Evolutionary conservation across 1,284 basidiomycete genomes (phyloP).

Genomic region (Ceratobasidium sp.): DNA sequence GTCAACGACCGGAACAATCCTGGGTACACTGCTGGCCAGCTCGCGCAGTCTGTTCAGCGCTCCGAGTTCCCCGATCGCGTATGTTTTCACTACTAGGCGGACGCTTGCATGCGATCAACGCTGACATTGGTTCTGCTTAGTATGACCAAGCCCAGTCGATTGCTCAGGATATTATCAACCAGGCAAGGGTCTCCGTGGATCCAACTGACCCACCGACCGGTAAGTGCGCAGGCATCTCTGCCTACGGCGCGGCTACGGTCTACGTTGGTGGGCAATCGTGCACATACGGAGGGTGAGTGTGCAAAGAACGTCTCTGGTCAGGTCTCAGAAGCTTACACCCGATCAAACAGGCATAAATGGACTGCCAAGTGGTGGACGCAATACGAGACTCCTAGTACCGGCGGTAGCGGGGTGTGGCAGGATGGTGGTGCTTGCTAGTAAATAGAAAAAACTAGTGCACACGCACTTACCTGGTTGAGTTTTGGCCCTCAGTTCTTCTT

Average conservation of each 20-base stretch:
- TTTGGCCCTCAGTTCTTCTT: conserved; percentile 12
- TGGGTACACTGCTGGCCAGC: conserved; percentile 40
- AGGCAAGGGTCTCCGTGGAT: conserved; percentile 24
- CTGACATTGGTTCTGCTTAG: background rate
- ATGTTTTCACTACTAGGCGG: background rate
- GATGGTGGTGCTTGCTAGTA: conserved; percentile 35
- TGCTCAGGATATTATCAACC: conserved; percentile 32
- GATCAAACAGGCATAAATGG: conserved; percentile 33
- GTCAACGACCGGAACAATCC: conserved; percentile 37
- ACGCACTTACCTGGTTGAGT: background rate
- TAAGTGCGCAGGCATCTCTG: conserved; percentile 41
- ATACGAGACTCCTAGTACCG: conserved; percentile 49
- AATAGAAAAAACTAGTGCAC: background rate
- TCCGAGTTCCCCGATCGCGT: conserved; percentile 44
- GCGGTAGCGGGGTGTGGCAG: conserved; percentile 43
- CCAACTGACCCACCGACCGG: conserved; percentile 35
- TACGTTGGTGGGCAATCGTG: conserved; percentile 50
- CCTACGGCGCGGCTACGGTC: conserved; percentile 43
- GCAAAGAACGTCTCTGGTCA: background rate
- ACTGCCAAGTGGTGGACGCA: conserved; percentile 51
- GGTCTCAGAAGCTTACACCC: background rate
- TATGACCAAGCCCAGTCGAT: conserved; percentile 41
- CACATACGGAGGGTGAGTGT: conserved; percentile 47
- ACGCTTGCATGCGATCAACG: too few species aligned
- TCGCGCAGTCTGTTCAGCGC: conserved; percentile 39